These are phyloP conservation scores for Boletus coccyginus DNA, from an alignment of 768 basidiomycete genomes.

Conservation along the genomic window DNA sequence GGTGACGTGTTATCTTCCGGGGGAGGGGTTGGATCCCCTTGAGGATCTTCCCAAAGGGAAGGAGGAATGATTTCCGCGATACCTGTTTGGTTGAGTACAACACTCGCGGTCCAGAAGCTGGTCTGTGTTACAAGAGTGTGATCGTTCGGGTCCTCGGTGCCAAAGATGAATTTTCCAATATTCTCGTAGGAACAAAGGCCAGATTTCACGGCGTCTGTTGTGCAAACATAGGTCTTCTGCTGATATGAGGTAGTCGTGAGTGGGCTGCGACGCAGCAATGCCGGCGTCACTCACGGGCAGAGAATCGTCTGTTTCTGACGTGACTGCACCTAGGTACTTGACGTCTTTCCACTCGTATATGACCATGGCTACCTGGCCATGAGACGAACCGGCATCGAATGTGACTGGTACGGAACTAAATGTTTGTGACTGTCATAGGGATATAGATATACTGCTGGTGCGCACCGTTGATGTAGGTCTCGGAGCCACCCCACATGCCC, in stretches of 20 bases:
- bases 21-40: constrained; percentile 56
- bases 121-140: constrained; percentile 65
- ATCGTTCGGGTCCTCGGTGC: constrained; percentile 48
- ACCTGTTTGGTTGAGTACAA: constrained; percentile 51
- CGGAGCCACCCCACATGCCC: constrained; percentile 85
- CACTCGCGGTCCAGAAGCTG: constrained; percentile 83
- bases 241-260: constrained; percentile 24
- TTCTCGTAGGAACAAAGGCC: constrained; percentile 67
- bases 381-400: constrained; percentile 65
- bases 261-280: constrained; percentile 11
- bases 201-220: constrained; percentile 67
- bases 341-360: constrained; percentile 96
- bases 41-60: constrained; percentile 58
- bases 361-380: constrained; percentile 90
- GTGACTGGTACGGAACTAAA: constrained; percentile 47
- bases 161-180: constrained; percentile 89
- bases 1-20: constrained; percentile 46
- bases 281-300: constrained; percentile 56
- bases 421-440: constrained; percentile 17
- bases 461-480: constrained; percentile 82
- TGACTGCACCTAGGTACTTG: constrained; percentile 73
- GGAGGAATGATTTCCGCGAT: constrained; percentile 15
- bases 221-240: constrained; percentile 95
- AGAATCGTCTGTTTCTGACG: constrained; percentile 49
- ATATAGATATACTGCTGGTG: constrained; percentile 7